These are phyloP conservation scores for Chaetomium tenue DNA, from an alignment of 495 filamentous ascomycete species.

Conservation along the genomic window DNA sequence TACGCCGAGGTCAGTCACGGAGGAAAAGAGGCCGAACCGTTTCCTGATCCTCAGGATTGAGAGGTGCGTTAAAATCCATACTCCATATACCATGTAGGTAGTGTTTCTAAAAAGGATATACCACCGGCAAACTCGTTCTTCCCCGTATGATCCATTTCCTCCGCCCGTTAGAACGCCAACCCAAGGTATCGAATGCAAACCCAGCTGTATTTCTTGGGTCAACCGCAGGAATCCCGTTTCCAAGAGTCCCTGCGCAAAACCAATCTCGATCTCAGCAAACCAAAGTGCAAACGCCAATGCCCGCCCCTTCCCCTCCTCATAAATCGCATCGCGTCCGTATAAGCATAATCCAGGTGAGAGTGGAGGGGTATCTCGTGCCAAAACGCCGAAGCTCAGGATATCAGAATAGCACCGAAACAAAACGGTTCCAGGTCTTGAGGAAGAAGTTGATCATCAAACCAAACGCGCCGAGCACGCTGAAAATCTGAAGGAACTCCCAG, in stretches of 20 bases:
- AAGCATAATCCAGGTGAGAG: neutral
- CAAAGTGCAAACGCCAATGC: neutral
- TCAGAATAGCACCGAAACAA: conserved; percentile 15
- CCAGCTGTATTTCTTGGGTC: neutral
- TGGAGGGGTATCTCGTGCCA: conserved; percentile 19
- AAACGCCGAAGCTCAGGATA: conserved; percentile 13
- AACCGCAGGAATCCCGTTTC: neutral
- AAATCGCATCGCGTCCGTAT: neutral
- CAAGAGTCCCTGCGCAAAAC: neutral
- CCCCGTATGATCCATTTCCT: neutral
- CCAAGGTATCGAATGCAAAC: conserved; percentile 12
- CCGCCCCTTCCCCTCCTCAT: conserved; percentile 1
- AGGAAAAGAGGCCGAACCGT: neutral
- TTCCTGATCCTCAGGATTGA: neutral
- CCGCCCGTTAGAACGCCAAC: conserved; percentile 2
- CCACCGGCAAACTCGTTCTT: neutral
- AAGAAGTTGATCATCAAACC: conserved; percentile 39
- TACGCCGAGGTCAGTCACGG: neutral
- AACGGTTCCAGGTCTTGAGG: conserved; percentile 30
- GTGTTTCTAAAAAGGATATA: conserved; percentile 1
- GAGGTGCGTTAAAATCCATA: neutral
- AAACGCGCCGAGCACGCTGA: conserved; percentile 41
- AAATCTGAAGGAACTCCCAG: conserved; percentile 54
- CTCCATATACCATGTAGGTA: neutral
- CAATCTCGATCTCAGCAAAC: neutral